Base-by-base conservation (phyloP, 768 basidiomycete species). In the Aureoboletus auriporus region DNA sequence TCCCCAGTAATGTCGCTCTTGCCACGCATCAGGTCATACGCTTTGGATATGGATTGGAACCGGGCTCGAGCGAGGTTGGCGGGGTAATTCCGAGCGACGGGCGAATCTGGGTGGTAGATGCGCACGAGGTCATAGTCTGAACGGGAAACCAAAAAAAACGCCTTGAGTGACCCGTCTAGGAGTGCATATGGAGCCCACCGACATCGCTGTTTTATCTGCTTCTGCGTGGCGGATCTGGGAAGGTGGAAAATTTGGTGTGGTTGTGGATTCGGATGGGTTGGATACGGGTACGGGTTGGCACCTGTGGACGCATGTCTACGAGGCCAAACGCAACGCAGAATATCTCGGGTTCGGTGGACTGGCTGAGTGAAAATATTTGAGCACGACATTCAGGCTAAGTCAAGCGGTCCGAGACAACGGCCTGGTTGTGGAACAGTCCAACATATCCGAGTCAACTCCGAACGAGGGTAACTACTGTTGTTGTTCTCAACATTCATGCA, bases 61-160 rank as follows among this genome's bases (percentile, higher is more conserved):
- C 79, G 82, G 6, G 75, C 71, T 57, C 86, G 83, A 4, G 79
- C 78, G 3, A 73, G 61, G 13, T 78, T 76, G 0, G 77, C 57
- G 7, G 81, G 66, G 48, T 66, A 65, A 4, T 61, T 61, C 5
- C 74, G 71, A 17, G 70, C 70, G 17, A 69, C 39, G 20, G 73
- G 70, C 36, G 84, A 83, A 63, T 90, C 87, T 3, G 87, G 87
- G 62, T 90, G 87, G 64, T 89, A 87, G 49, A 87, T 74, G 35
- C 83, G 75, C 29, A 89, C 88, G 39, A 90, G 85, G 53, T 89
- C 87, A 59, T 81, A 87, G 65, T 89, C 87, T 90, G 30, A 54
- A 13, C 27, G 7, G 36, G 29, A 37, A 20, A 23, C 20, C 2
- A 23, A 23, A 5, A 34, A 40, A 33, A 35, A 14, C 10, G 6